phyloP scores from a whole-genome alignment of 495 filamentous ascomycete genomes.

The Lepraria neglecta region DNA sequence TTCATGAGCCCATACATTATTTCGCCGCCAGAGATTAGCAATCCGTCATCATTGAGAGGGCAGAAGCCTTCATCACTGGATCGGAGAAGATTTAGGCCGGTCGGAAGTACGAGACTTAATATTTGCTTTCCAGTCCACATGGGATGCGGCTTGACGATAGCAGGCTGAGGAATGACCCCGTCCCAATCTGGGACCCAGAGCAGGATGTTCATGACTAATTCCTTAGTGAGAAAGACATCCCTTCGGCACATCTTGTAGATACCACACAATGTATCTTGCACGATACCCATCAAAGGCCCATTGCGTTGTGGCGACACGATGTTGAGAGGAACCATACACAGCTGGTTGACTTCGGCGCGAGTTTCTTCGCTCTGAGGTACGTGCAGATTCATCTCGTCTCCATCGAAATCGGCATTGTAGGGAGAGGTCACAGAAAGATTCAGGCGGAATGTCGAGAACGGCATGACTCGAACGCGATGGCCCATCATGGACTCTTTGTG shows the following conservation, averaged over 20 bases:
- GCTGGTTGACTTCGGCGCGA: constrained; percentile 81
- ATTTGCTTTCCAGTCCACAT: constrained; percentile 99
- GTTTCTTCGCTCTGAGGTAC: constrained; percentile 96
- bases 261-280: constrained; percentile 93
- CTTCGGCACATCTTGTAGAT: constrained; percentile 94
- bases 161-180: constrained; percentile 82
- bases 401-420: constrained; percentile 99
- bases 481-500: constrained; percentile 99
- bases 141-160: constrained; percentile 83
- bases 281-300: constrained; percentile 97
- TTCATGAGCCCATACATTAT: constrained; percentile 81
- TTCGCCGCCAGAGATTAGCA: constrained; percentile 80
- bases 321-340: constrained; percentile 94
- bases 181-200: constrained; percentile 98
- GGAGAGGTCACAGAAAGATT: constrained; percentile 97
- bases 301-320: constrained; percentile 98
- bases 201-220: constrained; percentile 90
- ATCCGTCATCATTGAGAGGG: constrained; percentile 70
- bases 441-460: constrained; percentile 94
- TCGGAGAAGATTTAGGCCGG: constrained; percentile 73
- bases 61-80: constrained; percentile 48
- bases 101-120: constrained; percentile 83
- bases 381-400: constrained; percentile 99
- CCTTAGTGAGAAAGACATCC: constrained; percentile 82
- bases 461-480: constrained; percentile 95